A percentile compares a stretch with the other conserved stretches of the same genome.
phyloP scores from a whole-genome alignment of 1,284 basidiomycete species.

The Puccinia triticina region DNA sequence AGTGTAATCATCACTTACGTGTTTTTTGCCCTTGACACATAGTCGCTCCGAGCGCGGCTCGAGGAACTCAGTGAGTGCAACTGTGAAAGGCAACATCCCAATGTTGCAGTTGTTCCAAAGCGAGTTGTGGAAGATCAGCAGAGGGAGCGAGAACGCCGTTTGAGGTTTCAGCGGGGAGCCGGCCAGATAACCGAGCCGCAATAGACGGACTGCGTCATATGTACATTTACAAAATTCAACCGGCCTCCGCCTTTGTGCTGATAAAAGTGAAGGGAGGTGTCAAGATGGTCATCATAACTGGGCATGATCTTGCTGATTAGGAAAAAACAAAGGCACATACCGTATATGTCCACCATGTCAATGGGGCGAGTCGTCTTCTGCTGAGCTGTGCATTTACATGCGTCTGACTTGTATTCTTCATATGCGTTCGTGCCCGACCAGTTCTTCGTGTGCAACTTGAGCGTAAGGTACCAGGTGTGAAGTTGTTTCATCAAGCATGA shows the following conservation, averaged over 20 bases:
- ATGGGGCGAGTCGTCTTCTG: not conserved
- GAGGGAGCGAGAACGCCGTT: not conserved
- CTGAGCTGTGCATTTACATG: not conserved
- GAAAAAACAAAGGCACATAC: not conserved
- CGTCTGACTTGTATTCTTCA: not conserved
- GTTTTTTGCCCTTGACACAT: not conserved
- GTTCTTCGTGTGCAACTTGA: not conserved
- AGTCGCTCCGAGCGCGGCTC: not conserved
- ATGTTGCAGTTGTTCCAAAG: slow-evolving; percentile 25
- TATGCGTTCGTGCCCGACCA: not conserved
- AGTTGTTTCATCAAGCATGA: not conserved
- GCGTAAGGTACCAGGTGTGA: not conserved
- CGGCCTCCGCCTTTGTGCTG: not conserved
- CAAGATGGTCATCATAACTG: too few relatives aligned
- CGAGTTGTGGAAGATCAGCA: slow-evolving; percentile 2
- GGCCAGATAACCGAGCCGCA: slow-evolving; percentile 8
- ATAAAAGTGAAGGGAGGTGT: not conserved
- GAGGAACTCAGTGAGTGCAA: not conserved
- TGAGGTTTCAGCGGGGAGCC: slow-evolving; percentile 7
- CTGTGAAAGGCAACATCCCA: not conserved
- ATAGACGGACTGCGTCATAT: slow-evolving; percentile 2
- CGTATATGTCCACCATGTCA: too few relatives aligned
- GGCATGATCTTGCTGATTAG: too few relatives aligned
- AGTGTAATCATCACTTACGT: not conserved
- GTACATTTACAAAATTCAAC: slow-evolving; percentile 17